Percentiles rank a stretch among this genome's conserved stretches.
phyloP scores from a whole-genome alignment of 371 early-diverging fungal genomes.

The Saksenaea oblongispora region DNA sequence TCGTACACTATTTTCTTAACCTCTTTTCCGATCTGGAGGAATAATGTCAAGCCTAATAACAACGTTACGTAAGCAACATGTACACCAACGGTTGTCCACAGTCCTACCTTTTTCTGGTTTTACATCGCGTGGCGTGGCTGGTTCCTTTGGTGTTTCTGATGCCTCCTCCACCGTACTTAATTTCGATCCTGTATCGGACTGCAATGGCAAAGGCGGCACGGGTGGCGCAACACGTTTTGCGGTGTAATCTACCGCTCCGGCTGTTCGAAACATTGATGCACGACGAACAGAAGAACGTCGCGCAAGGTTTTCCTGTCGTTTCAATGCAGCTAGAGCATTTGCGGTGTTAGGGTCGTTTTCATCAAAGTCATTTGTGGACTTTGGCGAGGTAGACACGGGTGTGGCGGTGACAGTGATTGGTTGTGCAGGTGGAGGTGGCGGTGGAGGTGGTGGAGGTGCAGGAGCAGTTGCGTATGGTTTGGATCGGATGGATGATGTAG shows the following conservation, averaged over 20 bases:
- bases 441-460: slow-evolving; percentile 25
- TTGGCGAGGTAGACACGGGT: background rate
- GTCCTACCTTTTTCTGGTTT: background rate
- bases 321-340: slow-evolving; percentile 46
- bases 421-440: slow-evolving; percentile 21
- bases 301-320: slow-evolving; percentile 50
- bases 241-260: slow-evolving; percentile 23
- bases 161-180: slow-evolving; percentile 19
- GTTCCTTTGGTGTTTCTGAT: slow-evolving; percentile 14
- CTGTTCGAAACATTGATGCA: slow-evolving; percentile 45
- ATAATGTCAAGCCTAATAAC: slow-evolving; percentile 39
- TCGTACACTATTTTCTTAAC: slow-evolving; percentile 59
- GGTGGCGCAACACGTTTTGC: slow-evolving; percentile 33
- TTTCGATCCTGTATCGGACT: slow-evolving; percentile 3
- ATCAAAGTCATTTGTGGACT: slow-evolving; percentile 26
- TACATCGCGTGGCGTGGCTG: background rate
- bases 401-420: background rate
- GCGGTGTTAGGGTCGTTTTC: slow-evolving; percentile 50
- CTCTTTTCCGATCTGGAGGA: slow-evolving; percentile 60
- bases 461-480: slow-evolving; percentile 22
- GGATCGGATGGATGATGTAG: slow-evolving; percentile 41
- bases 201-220: slow-evolving; percentile 36
- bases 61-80: background rate
- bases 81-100: background rate
- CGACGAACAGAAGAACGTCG: slow-evolving; percentile 48